A percentile compares a stretch with the other conserved stretches of the same genome.
These are phyloP conservation scores for Orbilia javanica DNA, from an alignment of 2,329 filamentous ascomycete genomes.

Conservation along the genomic window DNA sequence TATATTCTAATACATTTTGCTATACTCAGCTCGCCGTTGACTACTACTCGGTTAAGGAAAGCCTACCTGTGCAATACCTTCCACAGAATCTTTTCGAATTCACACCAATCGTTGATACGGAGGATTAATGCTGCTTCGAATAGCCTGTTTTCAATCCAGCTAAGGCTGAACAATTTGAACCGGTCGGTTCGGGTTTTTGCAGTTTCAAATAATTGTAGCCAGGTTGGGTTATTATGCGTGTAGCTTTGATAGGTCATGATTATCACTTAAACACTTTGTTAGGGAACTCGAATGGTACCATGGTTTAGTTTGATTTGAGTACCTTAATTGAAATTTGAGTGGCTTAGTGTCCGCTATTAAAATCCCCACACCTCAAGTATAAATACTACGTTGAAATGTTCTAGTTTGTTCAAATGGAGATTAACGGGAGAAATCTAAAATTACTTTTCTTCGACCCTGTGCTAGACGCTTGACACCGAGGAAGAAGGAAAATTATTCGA, in stretches of 20 bases:
- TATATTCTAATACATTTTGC: not conserved
- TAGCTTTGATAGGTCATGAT: not conserved
- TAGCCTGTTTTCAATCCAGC: not conserved
- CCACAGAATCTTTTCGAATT: constrained; percentile 27
- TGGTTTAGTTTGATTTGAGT: no score
- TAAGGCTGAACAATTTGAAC: not conserved
- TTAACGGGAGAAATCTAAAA: no score
- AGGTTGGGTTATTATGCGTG: not conserved
- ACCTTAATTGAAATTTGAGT: no score
- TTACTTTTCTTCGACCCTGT: no score
- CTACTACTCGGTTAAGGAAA: not conserved
- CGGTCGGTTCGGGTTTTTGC: not conserved
- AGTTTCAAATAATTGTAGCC: not conserved
- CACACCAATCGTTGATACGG: not conserved
- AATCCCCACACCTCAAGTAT: no score
- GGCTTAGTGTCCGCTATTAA: no score
- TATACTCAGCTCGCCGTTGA: not conserved
- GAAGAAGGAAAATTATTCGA: no score
- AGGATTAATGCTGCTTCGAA: not conserved
- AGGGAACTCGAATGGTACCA: no score
- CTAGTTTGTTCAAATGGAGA: no score
- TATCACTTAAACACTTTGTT: not conserved
- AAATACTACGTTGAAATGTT: no score
- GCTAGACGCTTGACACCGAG: no score
- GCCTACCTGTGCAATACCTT: constrained; percentile 6